These are phyloP conservation scores for Suzukiozyma palmioleophila DNA, from an alignment of 1,139 yeast species.

Conservation along the genomic window DNA sequence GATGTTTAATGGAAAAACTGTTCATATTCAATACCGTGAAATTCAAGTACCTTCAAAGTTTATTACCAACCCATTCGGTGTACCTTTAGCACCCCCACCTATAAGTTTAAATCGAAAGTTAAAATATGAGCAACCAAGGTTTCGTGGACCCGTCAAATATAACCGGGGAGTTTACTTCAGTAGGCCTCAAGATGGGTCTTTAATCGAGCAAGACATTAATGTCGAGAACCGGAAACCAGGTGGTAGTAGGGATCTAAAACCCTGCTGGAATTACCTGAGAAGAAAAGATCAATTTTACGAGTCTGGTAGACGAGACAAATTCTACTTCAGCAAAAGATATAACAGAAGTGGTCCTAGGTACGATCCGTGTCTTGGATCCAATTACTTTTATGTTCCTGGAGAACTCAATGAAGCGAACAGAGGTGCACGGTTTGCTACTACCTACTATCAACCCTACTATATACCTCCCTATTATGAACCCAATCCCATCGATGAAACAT, in stretches of 20 bases:
- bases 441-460: slow-evolving; percentile 2
- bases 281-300: neutral
- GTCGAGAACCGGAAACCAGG: neutral
- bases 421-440: neutral
- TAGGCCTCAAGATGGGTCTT: too few species aligned
- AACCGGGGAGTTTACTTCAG: slow-evolving; percentile 1
- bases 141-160: neutral
- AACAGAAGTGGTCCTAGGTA: neutral
- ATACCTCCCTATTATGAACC: neutral
- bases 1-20: slow-evolving; percentile 63
- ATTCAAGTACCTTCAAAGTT: slow-evolving; percentile 25
- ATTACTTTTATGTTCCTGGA: slow-evolving; percentile 21
- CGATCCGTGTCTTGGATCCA: slow-evolving; percentile 11
- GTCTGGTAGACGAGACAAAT: neutral
- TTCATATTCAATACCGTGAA: slow-evolving; percentile 82
- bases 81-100: slow-evolving; percentile 72
- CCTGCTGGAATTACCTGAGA: neutral
- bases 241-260: neutral
- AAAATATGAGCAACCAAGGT: neutral
- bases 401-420: slow-evolving; percentile 1
- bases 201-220: neutral
- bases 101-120: slow-evolving; percentile 46
- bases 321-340: neutral
- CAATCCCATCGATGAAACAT: neutral
- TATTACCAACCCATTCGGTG: slow-evolving; percentile 17